Conservation (phyloP, 805 yeast species). For the Hyphopichia homilentoma region DNA sequence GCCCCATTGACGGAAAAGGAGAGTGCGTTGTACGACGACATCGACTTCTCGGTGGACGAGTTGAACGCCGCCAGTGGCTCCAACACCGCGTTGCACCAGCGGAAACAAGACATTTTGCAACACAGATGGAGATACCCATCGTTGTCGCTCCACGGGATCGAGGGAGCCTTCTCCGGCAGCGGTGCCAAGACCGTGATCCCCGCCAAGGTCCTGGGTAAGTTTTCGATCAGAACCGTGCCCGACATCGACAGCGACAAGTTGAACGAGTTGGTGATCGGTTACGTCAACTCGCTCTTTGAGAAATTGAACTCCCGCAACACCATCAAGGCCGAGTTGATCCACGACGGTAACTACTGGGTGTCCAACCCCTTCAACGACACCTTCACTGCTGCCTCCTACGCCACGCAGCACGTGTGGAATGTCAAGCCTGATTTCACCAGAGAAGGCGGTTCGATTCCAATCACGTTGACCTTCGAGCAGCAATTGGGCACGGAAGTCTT, state of each 20-base stretch:
- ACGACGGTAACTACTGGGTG: slow-evolving; percentile 96
- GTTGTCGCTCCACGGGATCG: slow-evolving; percentile 91
- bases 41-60: slow-evolving; percentile 81
- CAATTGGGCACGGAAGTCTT: slow-evolving; percentile 81
- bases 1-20: slow-evolving; percentile 88
- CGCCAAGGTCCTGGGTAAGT: slow-evolving; percentile 89
- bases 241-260: slow-evolving; percentile 78
- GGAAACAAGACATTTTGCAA: slow-evolving; percentile 84
- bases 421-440: slow-evolving; percentile 95
- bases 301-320: slow-evolving; percentile 75
- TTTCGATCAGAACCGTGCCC: slow-evolving; percentile 96
- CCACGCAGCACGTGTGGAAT: slow-evolving; percentile 92
- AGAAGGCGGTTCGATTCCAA: slow-evolving; percentile 99
- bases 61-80: slow-evolving; percentile 89
- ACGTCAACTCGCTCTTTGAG: slow-evolving; percentile 62
- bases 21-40: slow-evolving; percentile 71
- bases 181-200: slow-evolving; percentile 99
- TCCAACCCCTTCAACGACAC: slow-evolving; percentile 89
- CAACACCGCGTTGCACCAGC: slow-evolving; percentile 70
- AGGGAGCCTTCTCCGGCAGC: slow-evolving; percentile 91
- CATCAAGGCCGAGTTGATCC: slow-evolving; percentile 69
- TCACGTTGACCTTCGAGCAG: slow-evolving; percentile 89
- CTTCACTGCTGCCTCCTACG: slow-evolving; percentile 90
- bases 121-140: slow-evolving; percentile 99
- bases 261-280: slow-evolving; percentile 70